A percentile compares a stretch with the other conserved stretches of the same genome.
These are phyloP conservation scores for Lolium multiflorum DNA, from an alignment of 176 grass and related monocot species.

Conservation along the genomic window DNA sequence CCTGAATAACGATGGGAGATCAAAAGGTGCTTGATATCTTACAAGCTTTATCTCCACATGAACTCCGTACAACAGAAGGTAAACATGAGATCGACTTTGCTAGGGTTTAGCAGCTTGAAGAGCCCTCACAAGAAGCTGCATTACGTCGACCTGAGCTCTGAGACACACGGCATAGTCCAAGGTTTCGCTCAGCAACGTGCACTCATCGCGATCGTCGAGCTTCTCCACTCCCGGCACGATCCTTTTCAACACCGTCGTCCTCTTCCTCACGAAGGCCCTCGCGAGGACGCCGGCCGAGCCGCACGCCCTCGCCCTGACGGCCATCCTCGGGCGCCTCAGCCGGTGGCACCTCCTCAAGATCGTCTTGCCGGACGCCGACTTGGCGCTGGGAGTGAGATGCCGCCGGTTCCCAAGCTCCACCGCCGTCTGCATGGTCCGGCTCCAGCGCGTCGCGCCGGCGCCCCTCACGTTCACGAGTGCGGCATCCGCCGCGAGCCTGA, in stretches of 20 bases:
- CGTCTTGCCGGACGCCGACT: neutral
- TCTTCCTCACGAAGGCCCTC: constrained; percentile 59
- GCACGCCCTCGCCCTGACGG: neutral
- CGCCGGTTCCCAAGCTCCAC: constrained; percentile 37
- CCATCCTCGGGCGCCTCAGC: constrained; percentile 26
- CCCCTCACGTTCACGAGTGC: constrained; percentile 58
- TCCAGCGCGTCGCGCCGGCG: constrained; percentile 48
- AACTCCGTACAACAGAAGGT: no score
- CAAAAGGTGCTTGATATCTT: no score
- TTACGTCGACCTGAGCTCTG: constrained; percentile 74
- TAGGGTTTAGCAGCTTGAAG: constrained; percentile 49
- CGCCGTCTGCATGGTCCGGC: constrained; percentile 36
- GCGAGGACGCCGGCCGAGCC: constrained; percentile 41
- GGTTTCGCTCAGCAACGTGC: constrained; percentile 45
- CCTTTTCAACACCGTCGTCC: constrained; percentile 47
- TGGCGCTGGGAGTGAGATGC: neutral
- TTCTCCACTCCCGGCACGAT: constrained; percentile 71
- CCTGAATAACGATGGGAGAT: no score
- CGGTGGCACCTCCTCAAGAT: constrained; percentile 39
- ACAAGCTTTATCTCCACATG: no score
- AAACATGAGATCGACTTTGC: neutral
- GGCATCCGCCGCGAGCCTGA: neutral
- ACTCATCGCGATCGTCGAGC: constrained; percentile 44
- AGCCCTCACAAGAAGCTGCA: constrained; percentile 6
- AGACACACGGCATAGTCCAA: constrained; percentile 74